phyloP scores from a whole-genome alignment of 108 stramenopile genomes.

The Epipyxis sp. region DNA sequence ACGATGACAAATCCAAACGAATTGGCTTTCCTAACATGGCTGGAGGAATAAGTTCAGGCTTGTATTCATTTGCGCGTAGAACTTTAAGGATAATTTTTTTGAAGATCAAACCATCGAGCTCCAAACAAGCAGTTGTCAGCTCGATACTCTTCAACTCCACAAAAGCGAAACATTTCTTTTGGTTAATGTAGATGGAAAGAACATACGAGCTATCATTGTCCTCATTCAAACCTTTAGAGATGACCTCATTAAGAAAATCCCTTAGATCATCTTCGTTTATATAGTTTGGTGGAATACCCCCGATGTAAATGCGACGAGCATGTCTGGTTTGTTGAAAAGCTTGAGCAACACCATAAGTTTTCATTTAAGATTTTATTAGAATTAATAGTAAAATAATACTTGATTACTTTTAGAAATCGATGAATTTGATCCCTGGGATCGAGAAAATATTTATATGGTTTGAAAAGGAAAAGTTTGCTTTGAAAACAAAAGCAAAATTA shows the following conservation, averaged over 20 bases:
- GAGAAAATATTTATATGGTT: no score
- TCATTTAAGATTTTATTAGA: not conserved
- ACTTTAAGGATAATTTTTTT: constrained; percentile 71
- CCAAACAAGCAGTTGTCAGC: constrained; percentile 80
- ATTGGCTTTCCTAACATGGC: not conserved
- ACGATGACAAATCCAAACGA: not conserved
- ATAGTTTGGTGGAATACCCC: constrained; percentile 63
- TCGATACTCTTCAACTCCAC: constrained; percentile 90
- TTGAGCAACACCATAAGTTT: not conserved
- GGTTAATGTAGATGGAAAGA: constrained; percentile 83
- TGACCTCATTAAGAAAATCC: constrained; percentile 73
- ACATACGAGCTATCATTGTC: constrained; percentile 46
- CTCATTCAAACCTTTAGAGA: constrained; percentile 37
- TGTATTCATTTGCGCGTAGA: constrained; percentile 94
- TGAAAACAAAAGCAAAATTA: no score
- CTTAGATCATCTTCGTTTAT: constrained; percentile 73
- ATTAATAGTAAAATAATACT: no score
- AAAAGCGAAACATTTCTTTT: constrained; percentile 87
- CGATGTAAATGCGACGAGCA: constrained; percentile 92
- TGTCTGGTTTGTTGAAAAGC: constrained; percentile 64
- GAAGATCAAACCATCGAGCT: constrained; percentile 82
- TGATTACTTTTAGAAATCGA: no score
- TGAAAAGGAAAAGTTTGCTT: no score
- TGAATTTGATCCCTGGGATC: no score
- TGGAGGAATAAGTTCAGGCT: constrained; percentile 72